These are phyloP conservation scores for Scleroderma bovista DNA, from an alignment of 768 basidiomycete species.

Conservation along the genomic window DNA sequence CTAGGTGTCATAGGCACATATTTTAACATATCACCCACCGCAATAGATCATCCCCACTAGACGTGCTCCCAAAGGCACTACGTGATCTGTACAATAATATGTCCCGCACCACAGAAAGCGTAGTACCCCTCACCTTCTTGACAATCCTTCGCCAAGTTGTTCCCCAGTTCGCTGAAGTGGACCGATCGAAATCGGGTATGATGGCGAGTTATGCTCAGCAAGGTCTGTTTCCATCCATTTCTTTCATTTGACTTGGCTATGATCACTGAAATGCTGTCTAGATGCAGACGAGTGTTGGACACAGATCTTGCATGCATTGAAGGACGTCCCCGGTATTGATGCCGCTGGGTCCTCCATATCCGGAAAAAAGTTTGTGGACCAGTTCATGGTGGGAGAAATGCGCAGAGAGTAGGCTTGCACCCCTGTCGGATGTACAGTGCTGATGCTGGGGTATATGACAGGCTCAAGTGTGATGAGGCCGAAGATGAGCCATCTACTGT, in stretches of 20 bases:
- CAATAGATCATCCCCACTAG: constrained; percentile 33
- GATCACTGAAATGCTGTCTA: constrained; percentile 14
- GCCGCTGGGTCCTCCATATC: constrained; percentile 24
- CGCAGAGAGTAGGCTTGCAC: constrained; percentile 48
- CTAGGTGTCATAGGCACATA: not conserved
- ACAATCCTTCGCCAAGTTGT: constrained; percentile 65
- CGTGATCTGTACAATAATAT: constrained; percentile 70
- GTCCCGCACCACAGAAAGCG: constrained; percentile 67
- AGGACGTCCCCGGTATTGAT: constrained; percentile 55
- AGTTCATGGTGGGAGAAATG: constrained; percentile 77
- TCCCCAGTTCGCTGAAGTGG: constrained; percentile 86
- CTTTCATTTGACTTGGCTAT: not conserved
- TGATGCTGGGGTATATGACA: constrained; percentile 31
- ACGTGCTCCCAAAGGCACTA: constrained; percentile 44
- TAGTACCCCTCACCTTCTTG: constrained; percentile 69
- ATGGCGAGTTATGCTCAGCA: constrained; percentile 74
- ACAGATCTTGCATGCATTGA: constrained; percentile 65
- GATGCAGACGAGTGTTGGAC: constrained; percentile 92
- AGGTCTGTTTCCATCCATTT: constrained; percentile 27
- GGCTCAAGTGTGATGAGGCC: constrained; percentile 77
- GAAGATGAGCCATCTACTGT: constrained; percentile 68
- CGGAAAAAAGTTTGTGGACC: constrained; percentile 64
- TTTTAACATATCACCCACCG: not conserved
- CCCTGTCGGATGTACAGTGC: not conserved
- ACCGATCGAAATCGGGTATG: constrained; percentile 37